Evolutionary conservation across 805 yeast genomes (phyloP).

Genomic region (Saccharomycopsis vini): DNA sequence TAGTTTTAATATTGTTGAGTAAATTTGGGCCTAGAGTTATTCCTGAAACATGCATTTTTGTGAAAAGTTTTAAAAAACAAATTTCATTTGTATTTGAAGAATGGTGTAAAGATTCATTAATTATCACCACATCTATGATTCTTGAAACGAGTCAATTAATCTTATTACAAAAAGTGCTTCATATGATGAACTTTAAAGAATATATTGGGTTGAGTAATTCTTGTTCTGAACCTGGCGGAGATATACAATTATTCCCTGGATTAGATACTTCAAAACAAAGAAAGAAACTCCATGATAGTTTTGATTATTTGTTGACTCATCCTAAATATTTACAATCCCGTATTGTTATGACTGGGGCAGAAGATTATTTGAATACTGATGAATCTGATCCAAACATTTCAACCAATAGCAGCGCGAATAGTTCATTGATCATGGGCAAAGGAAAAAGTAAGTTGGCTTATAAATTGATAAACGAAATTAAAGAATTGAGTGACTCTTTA

Average conservation of each 20-base stretch:
- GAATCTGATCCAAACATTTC: conserved; percentile 18
- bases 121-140: conserved; percentile 38
- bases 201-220: conserved; percentile 24
- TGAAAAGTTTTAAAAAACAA: conserved; percentile 56
- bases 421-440: neutral
- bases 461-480: conserved; percentile 40
- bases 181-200: conserved; percentile 42
- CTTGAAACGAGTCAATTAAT: conserved; percentile 66
- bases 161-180: conserved; percentile 50
- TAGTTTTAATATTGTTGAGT: conserved; percentile 49
- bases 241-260: conserved; percentile 41
- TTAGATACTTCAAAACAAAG: conserved; percentile 51
- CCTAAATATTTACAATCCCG: conserved; percentile 75
- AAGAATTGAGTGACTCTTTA: conserved; percentile 38
- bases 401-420: neutral
- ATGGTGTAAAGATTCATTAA: conserved; percentile 54
- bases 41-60: conserved; percentile 58
- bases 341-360: conserved; percentile 62
- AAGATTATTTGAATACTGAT: conserved; percentile 43
- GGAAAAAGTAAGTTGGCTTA: conserved; percentile 35
- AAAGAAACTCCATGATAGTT: conserved; percentile 47
- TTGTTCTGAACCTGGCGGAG: conserved; percentile 15
- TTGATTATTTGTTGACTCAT: conserved; percentile 72
- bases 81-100: conserved; percentile 50
- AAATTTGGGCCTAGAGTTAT: conserved; percentile 54